phyloP scores from a whole-genome alignment of 495 filamentous ascomycete species.

The Penicillium samsonianum region DNA sequence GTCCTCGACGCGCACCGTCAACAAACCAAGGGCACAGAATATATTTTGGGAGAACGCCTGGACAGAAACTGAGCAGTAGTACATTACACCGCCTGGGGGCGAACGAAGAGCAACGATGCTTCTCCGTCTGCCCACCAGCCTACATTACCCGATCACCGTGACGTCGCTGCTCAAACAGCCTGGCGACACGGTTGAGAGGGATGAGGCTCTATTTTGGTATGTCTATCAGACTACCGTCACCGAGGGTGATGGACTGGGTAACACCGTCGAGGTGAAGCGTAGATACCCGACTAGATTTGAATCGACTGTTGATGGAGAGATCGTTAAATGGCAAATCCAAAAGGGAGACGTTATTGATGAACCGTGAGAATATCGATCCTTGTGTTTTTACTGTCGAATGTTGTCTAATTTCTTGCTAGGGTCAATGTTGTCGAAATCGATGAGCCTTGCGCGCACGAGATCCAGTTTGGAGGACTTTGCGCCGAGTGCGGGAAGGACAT shows the following conservation, averaged over 20 bases:
- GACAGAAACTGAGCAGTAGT: slow-evolving; percentile 9
- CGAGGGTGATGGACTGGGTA: slow-evolving; percentile 70
- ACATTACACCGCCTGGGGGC: slow-evolving; percentile 21
- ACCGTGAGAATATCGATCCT: slow-evolving; percentile 35
- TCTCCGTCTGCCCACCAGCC: slow-evolving; percentile 52
- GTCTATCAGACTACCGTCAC: slow-evolving; percentile 73
- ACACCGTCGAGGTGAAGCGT: slow-evolving; percentile 65
- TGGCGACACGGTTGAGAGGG: slow-evolving; percentile 71
- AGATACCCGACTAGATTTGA: slow-evolving; percentile 76
- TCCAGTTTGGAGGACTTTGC: slow-evolving; percentile 90
- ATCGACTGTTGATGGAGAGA: slow-evolving; percentile 74
- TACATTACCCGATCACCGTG: slow-evolving; percentile 95
- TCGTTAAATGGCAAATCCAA: slow-evolving; percentile 72
- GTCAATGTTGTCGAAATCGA: slow-evolving; percentile 73
- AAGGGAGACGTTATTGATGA: slow-evolving; percentile 68
- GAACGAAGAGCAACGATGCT: slow-evolving; percentile 45
- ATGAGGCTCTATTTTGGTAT: slow-evolving; percentile 80
- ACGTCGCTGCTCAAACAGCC: slow-evolving; percentile 76
- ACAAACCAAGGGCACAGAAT: not conserved
- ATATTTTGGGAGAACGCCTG: not conserved
- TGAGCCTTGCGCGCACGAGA: slow-evolving; percentile 86
- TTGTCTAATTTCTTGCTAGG: slow-evolving; percentile 33
- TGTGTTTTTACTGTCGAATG: not conserved
- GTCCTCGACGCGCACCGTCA: slow-evolving; percentile 12
- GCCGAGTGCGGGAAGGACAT: slow-evolving; percentile 95